Conservation (phyloP, 192 early-diverging fungal species). For the Spizellomyces sp. region DNA sequence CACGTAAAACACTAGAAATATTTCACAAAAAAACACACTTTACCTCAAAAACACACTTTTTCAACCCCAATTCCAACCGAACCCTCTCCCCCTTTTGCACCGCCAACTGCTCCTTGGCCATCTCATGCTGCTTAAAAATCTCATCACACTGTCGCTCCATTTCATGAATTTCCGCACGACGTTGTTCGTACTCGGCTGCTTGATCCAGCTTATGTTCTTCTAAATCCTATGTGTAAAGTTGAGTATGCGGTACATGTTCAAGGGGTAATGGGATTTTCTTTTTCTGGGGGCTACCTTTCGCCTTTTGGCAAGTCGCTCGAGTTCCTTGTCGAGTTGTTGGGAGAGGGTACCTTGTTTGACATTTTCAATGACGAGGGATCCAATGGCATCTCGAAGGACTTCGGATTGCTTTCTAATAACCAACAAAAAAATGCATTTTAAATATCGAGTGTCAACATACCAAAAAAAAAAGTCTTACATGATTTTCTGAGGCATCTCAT, state of each 20-base stretch:
- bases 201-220: slow-evolving; percentile 57
- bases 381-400: slow-evolving; percentile 59
- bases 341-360: slow-evolving; percentile 52
- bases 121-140: slow-evolving; percentile 64
- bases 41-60: slow-evolving; percentile 53
- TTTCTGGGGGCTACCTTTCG: slow-evolving; percentile 33
- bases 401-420: slow-evolving; percentile 57
- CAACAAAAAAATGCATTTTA: background rate
- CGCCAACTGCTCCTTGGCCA: slow-evolving; percentile 62
- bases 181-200: slow-evolving; percentile 55
- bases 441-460: background rate
- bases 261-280: background rate
- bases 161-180: slow-evolving; percentile 54
- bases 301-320: slow-evolving; percentile 53
- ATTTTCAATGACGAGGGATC: slow-evolving; percentile 57
- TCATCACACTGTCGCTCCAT: slow-evolving; percentile 63
- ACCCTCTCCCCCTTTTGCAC: slow-evolving; percentile 57
- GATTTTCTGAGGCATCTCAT: slow-evolving; percentile 65
- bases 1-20: background rate
- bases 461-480: slow-evolving; percentile 40
- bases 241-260: background rate
- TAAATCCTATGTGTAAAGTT: slow-evolving; percentile 38
- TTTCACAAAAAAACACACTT: background rate
- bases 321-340: slow-evolving; percentile 58
- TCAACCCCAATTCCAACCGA: slow-evolving; percentile 50